A percentile compares a stretch with the other conserved stretches of the same genome.
Conservation (phyloP, 805 yeast species). For the Kluyveromyces lactis region DNA sequence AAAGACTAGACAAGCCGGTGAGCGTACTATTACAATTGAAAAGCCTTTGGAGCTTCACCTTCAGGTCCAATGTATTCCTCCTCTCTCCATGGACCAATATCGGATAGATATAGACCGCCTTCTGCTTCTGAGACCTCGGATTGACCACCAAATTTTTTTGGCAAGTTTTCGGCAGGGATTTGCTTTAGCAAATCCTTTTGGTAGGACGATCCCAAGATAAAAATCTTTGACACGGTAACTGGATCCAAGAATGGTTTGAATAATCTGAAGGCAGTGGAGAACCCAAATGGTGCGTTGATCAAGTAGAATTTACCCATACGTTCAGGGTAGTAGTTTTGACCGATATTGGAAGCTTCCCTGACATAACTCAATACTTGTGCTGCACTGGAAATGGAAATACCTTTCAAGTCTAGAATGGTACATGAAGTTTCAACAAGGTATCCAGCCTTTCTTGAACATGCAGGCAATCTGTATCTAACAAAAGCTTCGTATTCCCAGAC, state of each 20-base stretch:
- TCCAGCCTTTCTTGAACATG: slow-evolving; percentile 80
- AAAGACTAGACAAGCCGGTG: too few relatives aligned
- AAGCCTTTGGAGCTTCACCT: slow-evolving; percentile 78
- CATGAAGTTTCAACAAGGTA: slow-evolving; percentile 88
- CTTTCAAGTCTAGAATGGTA: slow-evolving; percentile 91
- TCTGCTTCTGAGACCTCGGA: slow-evolving; percentile 57
- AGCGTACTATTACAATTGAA: slow-evolving; percentile 11
- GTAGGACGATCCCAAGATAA: slow-evolving; percentile 74
- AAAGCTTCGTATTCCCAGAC: slow-evolving; percentile 98
- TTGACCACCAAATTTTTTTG: slow-evolving; percentile 81
- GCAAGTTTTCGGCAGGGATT: slow-evolving; percentile 89
- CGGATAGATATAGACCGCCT: slow-evolving; percentile 80
- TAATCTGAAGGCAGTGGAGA: slow-evolving; percentile 83
- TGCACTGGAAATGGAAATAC: slow-evolving; percentile 78
- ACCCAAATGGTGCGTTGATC: slow-evolving; percentile 96
- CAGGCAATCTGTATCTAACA: slow-evolving; percentile 77
- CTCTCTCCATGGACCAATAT: slow-evolving; percentile 97
- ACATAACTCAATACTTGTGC: slow-evolving; percentile 82
- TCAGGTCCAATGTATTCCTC: slow-evolving; percentile 84
- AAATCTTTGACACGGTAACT: slow-evolving; percentile 91
- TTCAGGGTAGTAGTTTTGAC: slow-evolving; percentile 97
- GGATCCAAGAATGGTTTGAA: slow-evolving; percentile 96
- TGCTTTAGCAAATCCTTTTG: slow-evolving; percentile 79
- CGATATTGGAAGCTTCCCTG: slow-evolving; percentile 85
- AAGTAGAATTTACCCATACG: slow-evolving; percentile 97